Conservation (phyloP, 345 rosid species). For the Cardamine chenopodiifolia region DNA sequence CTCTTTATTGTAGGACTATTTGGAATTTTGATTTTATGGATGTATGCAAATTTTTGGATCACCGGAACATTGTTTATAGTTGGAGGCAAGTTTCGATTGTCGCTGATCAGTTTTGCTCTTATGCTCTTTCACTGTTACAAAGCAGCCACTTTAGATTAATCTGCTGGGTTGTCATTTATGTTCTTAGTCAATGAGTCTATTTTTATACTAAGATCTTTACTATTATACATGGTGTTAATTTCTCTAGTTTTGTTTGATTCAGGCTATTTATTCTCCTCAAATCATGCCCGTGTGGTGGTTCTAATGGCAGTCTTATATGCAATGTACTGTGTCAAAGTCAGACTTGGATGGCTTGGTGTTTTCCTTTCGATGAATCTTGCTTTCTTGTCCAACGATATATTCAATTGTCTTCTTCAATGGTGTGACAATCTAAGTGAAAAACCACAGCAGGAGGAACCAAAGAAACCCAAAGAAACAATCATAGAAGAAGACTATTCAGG, state of each 20-base stretch:
- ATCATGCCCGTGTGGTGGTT: conserved; percentile 89
- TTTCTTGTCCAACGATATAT: conserved; percentile 78
- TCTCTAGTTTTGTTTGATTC: conserved; percentile 40
- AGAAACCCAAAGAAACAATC: conserved; percentile 54
- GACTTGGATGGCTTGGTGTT: conserved; percentile 94
- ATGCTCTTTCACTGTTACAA: conserved; percentile 4
- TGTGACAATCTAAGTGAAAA: conserved; percentile 77
- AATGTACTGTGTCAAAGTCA: conserved; percentile 81
- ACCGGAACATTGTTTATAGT: conserved; percentile 86
- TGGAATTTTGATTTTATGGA: conserved; percentile 87
- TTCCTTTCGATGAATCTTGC: conserved; percentile 83
- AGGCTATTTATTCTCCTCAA: conserved; percentile 93
- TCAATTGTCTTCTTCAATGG: conserved; percentile 74
- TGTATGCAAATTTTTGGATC: conserved; percentile 99
- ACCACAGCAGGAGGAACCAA: conserved; percentile 60
- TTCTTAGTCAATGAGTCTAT: conserved; percentile 1
- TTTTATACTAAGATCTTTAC: neutral
- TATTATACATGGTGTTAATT: conserved; percentile 8
- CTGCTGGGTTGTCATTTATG: conserved; percentile 8
- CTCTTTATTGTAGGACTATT: conserved; percentile 87
- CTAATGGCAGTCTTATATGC: conserved; percentile 70
- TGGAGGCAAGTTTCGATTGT: conserved; percentile 74
- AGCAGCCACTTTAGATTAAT: neutral
- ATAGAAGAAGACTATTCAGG: conserved; percentile 69
- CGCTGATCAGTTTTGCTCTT: too few species aligned